Percentiles rank a stretch among this genome's conserved stretches.
Evolutionary conservation across 225 moss, liverwort and hornwort species (phyloP).

Genomic region (Pleurozium schreberi): DNA sequence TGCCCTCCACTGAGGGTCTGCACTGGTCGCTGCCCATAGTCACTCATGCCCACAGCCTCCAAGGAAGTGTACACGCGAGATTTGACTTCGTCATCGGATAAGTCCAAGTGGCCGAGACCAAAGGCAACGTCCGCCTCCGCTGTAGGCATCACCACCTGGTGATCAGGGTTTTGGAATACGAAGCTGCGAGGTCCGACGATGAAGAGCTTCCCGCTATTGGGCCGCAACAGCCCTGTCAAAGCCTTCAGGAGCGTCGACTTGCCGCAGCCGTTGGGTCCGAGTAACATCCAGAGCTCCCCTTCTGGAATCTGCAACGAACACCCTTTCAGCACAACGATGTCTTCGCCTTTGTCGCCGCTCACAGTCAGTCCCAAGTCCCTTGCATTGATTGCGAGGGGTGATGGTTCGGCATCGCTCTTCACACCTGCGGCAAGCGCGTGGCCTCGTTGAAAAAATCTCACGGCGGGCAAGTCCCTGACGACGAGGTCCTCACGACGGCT

Average conservation of each 20-base stretch:
- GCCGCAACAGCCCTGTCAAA: conserved; percentile 77
- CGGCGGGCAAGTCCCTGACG: not conserved
- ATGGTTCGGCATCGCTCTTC: conserved; percentile 8
- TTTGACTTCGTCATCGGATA: conserved; percentile 58
- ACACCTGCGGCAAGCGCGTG: conserved; percentile 1
- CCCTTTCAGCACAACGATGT: conserved; percentile 52
- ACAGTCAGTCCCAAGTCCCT: conserved; percentile 56
- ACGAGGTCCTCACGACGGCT: not conserved
- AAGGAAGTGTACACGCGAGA: conserved; percentile 55
- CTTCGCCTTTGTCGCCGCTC: conserved; percentile 55
- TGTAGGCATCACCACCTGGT: conserved; percentile 98
- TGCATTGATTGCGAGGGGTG: conserved; percentile 60
- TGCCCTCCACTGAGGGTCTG: conserved; percentile 94
- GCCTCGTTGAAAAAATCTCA: not conserved
- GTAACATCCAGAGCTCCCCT: conserved; percentile 91
- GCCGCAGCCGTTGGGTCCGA: conserved; percentile 94
- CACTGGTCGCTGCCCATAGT: conserved; percentile 73
- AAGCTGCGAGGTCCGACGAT: conserved; percentile 79
- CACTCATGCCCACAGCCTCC: conserved; percentile 79
- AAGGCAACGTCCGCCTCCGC: conserved; percentile 97
- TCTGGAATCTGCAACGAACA: conserved; percentile 74
- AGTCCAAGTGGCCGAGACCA: conserved; percentile 61
- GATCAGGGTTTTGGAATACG: conserved; percentile 97
- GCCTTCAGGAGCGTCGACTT: conserved; percentile 96
- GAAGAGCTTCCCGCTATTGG: conserved; percentile 63